phyloP scores from a whole-genome alignment of 345 rosid species.

The Eucalyptus sp. region DNA sequence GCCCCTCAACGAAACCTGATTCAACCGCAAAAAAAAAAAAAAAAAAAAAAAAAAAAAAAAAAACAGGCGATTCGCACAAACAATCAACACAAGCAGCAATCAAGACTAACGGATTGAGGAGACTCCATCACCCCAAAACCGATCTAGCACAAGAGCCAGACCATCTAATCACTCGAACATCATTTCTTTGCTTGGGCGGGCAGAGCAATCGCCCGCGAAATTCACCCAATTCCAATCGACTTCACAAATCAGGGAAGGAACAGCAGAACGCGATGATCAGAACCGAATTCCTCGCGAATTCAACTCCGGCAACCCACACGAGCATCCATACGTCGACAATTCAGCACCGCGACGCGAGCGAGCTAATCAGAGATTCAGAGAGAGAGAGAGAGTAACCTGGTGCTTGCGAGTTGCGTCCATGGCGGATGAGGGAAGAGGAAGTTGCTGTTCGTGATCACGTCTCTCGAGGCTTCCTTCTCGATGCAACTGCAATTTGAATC shows the following conservation, averaged over 20 bases:
- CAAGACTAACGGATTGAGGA: background rate
- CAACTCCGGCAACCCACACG: background rate
- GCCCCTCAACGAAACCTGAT: slow-evolving; percentile 89
- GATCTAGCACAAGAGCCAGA: background rate
- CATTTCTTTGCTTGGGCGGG: background rate
- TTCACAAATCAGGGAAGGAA: background rate
- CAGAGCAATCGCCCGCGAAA: background rate
- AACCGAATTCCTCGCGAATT: background rate
- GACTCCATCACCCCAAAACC: background rate
- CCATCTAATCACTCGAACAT: background rate
- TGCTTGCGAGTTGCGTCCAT: slow-evolving; percentile 69
- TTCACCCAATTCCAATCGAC: background rate
- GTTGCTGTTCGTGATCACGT: background rate
- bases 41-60: background rate
- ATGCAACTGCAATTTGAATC: background rate
- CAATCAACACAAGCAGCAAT: background rate
- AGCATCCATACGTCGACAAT: background rate
- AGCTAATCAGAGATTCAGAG: background rate
- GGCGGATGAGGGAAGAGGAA: background rate
- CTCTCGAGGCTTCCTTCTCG: background rate
- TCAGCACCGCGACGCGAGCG: background rate
- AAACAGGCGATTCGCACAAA: background rate
- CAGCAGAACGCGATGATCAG: background rate
- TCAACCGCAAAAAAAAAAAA: background rate
- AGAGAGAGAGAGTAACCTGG: slow-evolving; percentile 27